These are phyloP conservation scores for Bullera alba DNA, from an alignment of 768 basidiomycete genomes.

Conservation along the genomic window DNA sequence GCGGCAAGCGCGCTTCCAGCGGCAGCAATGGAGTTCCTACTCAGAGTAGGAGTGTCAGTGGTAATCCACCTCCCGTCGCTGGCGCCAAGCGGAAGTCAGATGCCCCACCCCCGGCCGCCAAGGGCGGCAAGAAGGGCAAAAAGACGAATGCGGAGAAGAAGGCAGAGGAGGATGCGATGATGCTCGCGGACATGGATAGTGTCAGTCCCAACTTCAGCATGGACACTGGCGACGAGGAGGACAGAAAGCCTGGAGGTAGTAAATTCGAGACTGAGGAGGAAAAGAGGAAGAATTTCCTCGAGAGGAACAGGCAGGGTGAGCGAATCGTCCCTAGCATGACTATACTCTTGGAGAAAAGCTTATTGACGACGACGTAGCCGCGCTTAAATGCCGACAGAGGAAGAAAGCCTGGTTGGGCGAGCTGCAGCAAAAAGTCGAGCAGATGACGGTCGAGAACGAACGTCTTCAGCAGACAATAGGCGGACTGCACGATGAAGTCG, in stretches of 20 bases:
- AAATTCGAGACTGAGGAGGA: conserved; percentile 97
- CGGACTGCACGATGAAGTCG: conserved; percentile 83
- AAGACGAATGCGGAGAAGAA: not conserved
- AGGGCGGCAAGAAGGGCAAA: conserved; percentile 32
- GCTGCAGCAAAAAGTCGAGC: conserved; percentile 90
- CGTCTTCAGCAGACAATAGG: conserved; percentile 79
- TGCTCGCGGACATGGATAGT: conserved; percentile 10
- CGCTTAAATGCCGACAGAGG: conserved; percentile 95
- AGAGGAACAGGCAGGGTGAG: conserved; percentile 92
- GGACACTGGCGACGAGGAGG: conserved; percentile 39
- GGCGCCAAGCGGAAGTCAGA: conserved; percentile 38
- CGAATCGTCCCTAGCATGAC: not conserved
- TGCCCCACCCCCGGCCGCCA: conserved; percentile 8
- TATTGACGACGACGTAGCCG: conserved; percentile 55
- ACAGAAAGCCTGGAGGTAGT: conserved; percentile 47
- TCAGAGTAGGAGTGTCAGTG: not conserved
- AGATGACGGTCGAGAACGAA: conserved; percentile 87
- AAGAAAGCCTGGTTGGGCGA: conserved; percentile 96
- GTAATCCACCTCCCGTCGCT: conserved; percentile 4
- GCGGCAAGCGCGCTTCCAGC: not conserved
- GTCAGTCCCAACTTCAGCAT: conserved; percentile 17
- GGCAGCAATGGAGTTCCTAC: not conserved
- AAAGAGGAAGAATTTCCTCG: conserved; percentile 91
- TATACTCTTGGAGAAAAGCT: not conserved
- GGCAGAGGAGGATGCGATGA: conserved; percentile 1